Evolutionary conservation across 208 protist species (phyloP).

Genomic region (Strigomonas galati): DNA sequence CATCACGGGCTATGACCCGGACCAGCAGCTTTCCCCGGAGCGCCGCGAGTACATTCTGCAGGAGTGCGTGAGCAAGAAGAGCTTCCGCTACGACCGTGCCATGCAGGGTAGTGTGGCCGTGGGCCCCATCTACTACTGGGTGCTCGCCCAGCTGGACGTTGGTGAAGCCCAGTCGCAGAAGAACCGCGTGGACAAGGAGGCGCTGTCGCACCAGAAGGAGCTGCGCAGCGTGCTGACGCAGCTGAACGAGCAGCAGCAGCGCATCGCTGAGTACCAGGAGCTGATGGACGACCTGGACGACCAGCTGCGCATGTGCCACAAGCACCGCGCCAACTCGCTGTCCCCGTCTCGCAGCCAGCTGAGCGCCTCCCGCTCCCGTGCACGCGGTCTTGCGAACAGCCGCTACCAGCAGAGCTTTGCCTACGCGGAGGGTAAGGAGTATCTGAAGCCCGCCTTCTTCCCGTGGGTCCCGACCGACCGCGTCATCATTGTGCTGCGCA

Average conservation of each 20-base stretch:
- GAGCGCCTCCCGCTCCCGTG: constrained; percentile 17
- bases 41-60: constrained; percentile 81
- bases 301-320: constrained; percentile 55
- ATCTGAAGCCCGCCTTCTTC: constrained; percentile 72
- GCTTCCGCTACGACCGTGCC: constrained; percentile 77
- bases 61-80: constrained; percentile 82
- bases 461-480: constrained; percentile 69
- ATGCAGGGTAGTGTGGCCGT: constrained; percentile 74
- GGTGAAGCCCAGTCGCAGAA: constrained; percentile 69
- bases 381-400: constrained; percentile 15
- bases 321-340: constrained; percentile 25
- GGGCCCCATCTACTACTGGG: constrained; percentile 89
- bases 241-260: constrained; percentile 67
- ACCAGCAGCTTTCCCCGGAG: constrained; percentile 64
- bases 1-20: constrained; percentile 65
- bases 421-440: constrained; percentile 59
- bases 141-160: constrained; percentile 79
- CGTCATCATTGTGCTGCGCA: constrained; percentile 67
- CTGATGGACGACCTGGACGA: constrained; percentile 77
- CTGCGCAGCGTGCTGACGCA: constrained; percentile 67
- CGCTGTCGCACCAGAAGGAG: constrained; percentile 47
- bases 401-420: constrained; percentile 76
- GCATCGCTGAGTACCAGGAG: constrained; percentile 69
- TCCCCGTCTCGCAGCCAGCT: constrained; percentile 14
- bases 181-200: constrained; percentile 44